Conservation (phyloP, 2,329 filamentous ascomycete genomes). For the Diaporthe capsici region DNA sequence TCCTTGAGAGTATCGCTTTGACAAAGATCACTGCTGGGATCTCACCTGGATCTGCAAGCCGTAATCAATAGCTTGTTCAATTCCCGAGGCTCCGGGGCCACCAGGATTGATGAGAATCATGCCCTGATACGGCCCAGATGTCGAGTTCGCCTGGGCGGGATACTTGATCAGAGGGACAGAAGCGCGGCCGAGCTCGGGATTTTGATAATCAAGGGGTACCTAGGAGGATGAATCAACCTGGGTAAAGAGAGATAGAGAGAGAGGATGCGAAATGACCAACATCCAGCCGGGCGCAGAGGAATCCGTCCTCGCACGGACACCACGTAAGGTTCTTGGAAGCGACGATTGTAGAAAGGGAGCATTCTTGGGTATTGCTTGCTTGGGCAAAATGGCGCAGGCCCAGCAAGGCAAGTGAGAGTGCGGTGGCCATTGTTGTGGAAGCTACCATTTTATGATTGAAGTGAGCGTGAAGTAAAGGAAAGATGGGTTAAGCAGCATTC, state of each 20-base stretch:
- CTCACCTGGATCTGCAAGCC: background rate
- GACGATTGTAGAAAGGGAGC: background rate
- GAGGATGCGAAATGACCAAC: slow-evolving; percentile 16
- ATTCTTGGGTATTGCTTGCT: background rate
- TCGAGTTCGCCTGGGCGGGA: slow-evolving; percentile 35
- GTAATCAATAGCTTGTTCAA: background rate
- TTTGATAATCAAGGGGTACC: slow-evolving; percentile 42
- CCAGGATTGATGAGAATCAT: slow-evolving; percentile 23
- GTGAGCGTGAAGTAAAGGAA: background rate
- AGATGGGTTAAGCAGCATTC: background rate
- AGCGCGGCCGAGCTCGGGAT: slow-evolving; percentile 35
- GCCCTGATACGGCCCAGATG: slow-evolving; percentile 35
- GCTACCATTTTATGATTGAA: background rate
- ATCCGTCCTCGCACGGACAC: slow-evolving; percentile 45
- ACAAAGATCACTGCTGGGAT: background rate
- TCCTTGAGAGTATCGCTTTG: background rate
- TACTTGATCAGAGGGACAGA: slow-evolving; percentile 40
- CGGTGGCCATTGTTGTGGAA: background rate
- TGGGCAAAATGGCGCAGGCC: background rate
- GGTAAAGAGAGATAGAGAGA: background rate
- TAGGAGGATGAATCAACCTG: slow-evolving; percentile 16
- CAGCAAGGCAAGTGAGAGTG: slow-evolving; percentile 8
- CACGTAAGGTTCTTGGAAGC: slow-evolving; percentile 44
- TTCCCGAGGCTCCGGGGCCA: slow-evolving; percentile 7
- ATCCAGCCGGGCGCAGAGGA: slow-evolving; percentile 47